Percentiles rank a stretch among this genome's conserved stretches.
Conservation (phyloP, 805 yeast species). For the Starmerella davenportii region DNA sequence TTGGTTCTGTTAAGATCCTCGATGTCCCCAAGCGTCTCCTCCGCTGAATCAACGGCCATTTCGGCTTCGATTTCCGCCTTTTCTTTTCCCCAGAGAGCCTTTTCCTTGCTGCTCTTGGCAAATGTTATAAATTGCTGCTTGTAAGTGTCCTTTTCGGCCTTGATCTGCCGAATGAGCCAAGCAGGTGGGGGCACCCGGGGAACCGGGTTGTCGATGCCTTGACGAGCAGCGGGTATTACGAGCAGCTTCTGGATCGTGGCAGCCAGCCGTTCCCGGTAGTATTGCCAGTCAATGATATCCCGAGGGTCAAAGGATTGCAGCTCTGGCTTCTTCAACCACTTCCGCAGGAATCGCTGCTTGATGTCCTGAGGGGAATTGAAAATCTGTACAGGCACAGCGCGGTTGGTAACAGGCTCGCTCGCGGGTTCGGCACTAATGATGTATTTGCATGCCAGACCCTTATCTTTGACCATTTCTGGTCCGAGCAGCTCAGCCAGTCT, state of each 20-base stretch:
- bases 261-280: conserved; percentile 76
- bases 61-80: conserved; percentile 21
- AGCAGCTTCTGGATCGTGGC: conserved; percentile 88
- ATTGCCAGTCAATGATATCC: conserved; percentile 79
- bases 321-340: conserved; percentile 72
- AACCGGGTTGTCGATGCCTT: conserved; percentile 74
- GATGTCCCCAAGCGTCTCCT: conserved; percentile 35
- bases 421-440: conserved; percentile 70
- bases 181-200: conserved; percentile 89
- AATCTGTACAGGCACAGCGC: conserved; percentile 93
- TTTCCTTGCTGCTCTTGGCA: conserved; percentile 27
- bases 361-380: conserved; percentile 65
- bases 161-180: conserved; percentile 61
- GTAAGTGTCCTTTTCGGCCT: conserved; percentile 40
- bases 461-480: conserved; percentile 88
- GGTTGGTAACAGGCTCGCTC: conserved; percentile 80
- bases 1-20: conserved; percentile 37
- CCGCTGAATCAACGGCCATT: background rate
- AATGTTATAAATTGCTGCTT: conserved; percentile 56
- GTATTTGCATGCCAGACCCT: conserved; percentile 88
- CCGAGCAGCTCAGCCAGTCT: conserved; percentile 90
- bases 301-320: conserved; percentile 74
- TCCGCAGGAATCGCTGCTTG: conserved; percentile 54
- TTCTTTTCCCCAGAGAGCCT: conserved; percentile 12
- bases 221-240: conserved; percentile 93